phyloP scores from a whole-genome alignment of 2,329 filamentous ascomycete species.

The Curvularia verruculosa region DNA sequence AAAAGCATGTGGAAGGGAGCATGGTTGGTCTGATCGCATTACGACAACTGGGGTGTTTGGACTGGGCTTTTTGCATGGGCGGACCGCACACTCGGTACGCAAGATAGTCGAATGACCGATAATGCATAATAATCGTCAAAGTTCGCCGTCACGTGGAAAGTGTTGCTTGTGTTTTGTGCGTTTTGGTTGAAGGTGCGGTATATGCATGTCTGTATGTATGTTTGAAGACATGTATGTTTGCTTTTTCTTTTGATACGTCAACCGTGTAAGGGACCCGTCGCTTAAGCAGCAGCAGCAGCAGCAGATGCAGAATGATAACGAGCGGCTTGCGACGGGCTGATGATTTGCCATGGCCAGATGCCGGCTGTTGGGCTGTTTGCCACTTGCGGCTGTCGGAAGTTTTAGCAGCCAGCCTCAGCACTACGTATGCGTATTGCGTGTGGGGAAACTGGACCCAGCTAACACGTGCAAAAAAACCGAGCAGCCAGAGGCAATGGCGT shows the following conservation, averaged over 20 bases:
- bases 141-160: background rate
- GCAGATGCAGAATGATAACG: background rate
- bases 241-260: background rate
- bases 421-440: constrained; percentile 2
- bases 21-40: constrained; percentile 20
- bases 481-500: background rate
- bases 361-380: constrained; percentile 1
- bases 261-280: background rate
- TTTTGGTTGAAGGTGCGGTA: background rate
- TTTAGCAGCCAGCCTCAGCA: background rate
- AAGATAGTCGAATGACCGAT: constrained; percentile 13
- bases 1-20: constrained; percentile 27
- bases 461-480: constrained; percentile 9
- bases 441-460: constrained; percentile 7
- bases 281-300: background rate
- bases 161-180: background rate
- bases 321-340: background rate
- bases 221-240: background rate
- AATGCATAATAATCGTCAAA: constrained; percentile 19
- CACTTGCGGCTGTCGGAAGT: constrained; percentile 2
- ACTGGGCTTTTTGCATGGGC: constrained; percentile 15
- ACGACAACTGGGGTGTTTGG: constrained; percentile 21
- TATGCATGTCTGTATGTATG: too few species aligned
- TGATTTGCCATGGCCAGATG: background rate
- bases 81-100: constrained; percentile 4